Conservation (phyloP, 176 grass and related monocot genomes). For the Dactylis glomerata region DNA sequence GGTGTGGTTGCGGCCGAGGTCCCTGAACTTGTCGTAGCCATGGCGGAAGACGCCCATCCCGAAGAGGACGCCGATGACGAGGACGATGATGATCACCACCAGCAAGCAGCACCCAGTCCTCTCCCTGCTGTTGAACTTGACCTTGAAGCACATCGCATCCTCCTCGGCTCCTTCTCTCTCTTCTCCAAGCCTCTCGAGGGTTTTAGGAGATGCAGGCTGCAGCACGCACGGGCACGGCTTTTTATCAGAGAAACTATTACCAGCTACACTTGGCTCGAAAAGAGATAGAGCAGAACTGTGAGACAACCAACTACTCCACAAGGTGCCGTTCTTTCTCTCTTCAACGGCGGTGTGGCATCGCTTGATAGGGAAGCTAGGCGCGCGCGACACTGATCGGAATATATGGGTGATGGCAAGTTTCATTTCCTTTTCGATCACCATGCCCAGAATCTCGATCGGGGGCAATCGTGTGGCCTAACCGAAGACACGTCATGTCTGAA, state of each 20-base stretch:
- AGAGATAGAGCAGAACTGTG: neutral
- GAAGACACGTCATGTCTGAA: neutral
- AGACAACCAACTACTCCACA: neutral
- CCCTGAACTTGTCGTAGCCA: constrained; percentile 29
- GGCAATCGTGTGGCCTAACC: neutral
- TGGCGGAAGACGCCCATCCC: constrained; percentile 60
- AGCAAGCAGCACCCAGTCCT: constrained; percentile 36
- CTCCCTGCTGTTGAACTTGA: constrained; percentile 34
- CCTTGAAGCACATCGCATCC: constrained; percentile 16
- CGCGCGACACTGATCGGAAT: neutral
- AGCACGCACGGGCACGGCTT: neutral
- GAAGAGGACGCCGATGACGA: constrained; percentile 58
- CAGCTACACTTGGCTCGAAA: neutral
- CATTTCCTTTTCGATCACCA: constrained; percentile 17
- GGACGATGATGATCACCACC: constrained; percentile 22
- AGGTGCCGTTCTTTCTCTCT: neutral
- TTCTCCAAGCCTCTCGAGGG: neutral
- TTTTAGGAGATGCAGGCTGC: too few species aligned
- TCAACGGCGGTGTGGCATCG: constrained; percentile 12
- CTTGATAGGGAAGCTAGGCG: neutral
- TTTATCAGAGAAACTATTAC: neutral
- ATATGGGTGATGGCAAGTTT: neutral
- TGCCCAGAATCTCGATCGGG: constrained; percentile 3
- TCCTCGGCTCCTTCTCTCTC: neutral
- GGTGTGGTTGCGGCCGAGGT: constrained; percentile 46